Evolutionary conservation across 176 grass and related monocot genomes (phyloP), one percentile per base, ranked within the genome.

Genomic region (Rhipidocladum racemiflorum): DNA sequence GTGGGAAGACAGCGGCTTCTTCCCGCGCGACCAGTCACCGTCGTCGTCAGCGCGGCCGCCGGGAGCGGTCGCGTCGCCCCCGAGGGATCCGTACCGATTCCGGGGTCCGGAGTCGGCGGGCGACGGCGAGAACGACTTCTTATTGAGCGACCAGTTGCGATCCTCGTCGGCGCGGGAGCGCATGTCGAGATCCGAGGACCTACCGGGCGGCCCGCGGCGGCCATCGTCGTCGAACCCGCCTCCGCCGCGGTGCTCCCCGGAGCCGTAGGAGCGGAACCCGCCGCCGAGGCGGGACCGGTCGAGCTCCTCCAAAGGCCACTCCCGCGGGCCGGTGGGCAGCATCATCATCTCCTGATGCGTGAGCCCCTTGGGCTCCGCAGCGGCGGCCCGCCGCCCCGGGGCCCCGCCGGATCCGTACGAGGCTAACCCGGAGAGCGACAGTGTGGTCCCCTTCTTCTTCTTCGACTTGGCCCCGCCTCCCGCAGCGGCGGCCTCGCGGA

Each of bases 271-370:
- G 67, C 88, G 78, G 81, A 93, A 91, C 0, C 91, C 91, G 34
- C 90, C 90, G 51, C 93, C 90, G 25, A 90, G 70, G 38, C 86
- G 83, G 61, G 76, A 54, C 13, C 78, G 63, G 10, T 97, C 88
- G 60, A 97, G 83, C 78, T 97, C 94, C 9, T 97, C 94, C 0
- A 81, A 77, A 18, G 94, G 86, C 54, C 91, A 86, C 84, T 91
- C 91, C 13, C 91, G 18, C 5, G 94, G 91, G 3, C 88, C 86
- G 11, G 86, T 84, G 30, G 94, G 94, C 40, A 97, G 94, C 43
- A 48, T 67, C 72, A 89, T 65, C 49, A 91, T 81, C 86, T 97
- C 94, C 9, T 83, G 80, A 11, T 78, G 54, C 43, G 91, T 89
- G 43, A 91, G 94, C 4, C 86, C 80, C 86, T 56, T 55, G 21